Conservation (phyloP, 2,329 filamentous ascomycete genomes). For the Ciborinia camelliae region DNA sequence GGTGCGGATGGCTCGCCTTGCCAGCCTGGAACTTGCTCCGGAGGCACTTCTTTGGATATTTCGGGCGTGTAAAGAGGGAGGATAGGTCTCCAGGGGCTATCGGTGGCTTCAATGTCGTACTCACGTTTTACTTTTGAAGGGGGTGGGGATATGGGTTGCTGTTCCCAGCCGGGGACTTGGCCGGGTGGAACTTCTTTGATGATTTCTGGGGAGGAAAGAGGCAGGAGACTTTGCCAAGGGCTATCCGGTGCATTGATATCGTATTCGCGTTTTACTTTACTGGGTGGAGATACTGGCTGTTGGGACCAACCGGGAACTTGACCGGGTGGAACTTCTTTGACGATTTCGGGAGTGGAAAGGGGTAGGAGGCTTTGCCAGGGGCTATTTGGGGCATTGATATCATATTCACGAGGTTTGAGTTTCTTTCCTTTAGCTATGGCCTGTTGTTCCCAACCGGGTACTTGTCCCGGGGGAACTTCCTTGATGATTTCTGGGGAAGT, state of each 20-base stretch:
- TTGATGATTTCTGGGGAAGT: neutral
- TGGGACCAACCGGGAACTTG: neutral
- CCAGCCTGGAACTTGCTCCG: neutral
- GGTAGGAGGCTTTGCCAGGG: neutral
- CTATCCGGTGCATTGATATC: neutral
- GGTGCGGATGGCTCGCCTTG: neutral
- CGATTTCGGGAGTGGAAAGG: neutral
- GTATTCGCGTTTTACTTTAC: neutral
- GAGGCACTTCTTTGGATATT: neutral
- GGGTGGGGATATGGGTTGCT: neutral
- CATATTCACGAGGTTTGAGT: neutral
- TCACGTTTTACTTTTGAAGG: neutral
- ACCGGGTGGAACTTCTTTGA: neutral
- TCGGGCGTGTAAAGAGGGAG: neutral
- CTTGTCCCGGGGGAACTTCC: neutral
- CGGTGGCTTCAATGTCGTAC: neutral
- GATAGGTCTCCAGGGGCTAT: neutral
- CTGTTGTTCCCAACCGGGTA: conserved; percentile 8
- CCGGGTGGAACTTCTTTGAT: neutral
- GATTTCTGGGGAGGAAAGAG: neutral
- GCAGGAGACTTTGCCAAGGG: neutral
- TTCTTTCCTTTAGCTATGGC: neutral
- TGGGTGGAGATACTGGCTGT: neutral
- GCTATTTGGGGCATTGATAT: neutral
- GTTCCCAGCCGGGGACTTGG: neutral